Evolutionary conservation across 805 yeast genomes (phyloP).

Genomic region (Saccharomycopsis vini): DNA sequence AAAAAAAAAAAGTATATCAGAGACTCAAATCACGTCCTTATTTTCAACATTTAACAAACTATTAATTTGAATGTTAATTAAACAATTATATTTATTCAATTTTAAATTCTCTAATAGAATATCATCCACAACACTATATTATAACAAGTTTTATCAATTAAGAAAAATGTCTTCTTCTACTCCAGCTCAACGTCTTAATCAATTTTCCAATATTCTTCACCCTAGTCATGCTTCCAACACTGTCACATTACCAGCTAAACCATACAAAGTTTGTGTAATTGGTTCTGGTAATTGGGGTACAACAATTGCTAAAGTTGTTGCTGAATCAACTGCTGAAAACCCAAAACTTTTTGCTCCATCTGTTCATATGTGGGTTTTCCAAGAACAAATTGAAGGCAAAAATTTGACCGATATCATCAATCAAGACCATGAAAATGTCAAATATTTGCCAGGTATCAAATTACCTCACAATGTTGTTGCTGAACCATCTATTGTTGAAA

Average conservation of each 20-base stretch:
- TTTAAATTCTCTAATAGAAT: no score
- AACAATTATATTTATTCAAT: no score
- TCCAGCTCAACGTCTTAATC: conserved; percentile 17
- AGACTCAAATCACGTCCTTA: no score
- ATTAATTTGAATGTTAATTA: no score
- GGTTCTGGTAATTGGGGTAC: conserved; percentile 99
- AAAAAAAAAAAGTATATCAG: no score
- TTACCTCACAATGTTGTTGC: conserved; percentile 85
- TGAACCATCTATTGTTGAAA: conserved; percentile 69
- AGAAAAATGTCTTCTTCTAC: conserved; percentile 2
- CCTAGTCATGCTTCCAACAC: conserved; percentile 1
- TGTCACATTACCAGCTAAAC: conserved; percentile 21
- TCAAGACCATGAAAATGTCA: conserved; percentile 84
- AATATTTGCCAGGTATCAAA: conserved; percentile 81
- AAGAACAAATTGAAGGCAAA: conserved; percentile 70
- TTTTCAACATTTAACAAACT: no score
- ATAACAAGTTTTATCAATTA: no score
- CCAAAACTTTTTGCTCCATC: conserved; percentile 60
- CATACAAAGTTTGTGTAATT: conserved; percentile 60
- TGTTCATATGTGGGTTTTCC: conserved; percentile 96
- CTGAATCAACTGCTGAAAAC: conserved; percentile 73
- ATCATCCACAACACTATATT: no score
- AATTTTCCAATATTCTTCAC: conserved; percentile 14
- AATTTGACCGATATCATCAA: conserved; percentile 88
- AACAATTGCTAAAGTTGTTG: conserved; percentile 89